These are phyloP conservation scores for Fagopyrum tataricum DNA, from an alignment of 148 eudicot species.

Conservation along the genomic window DNA sequence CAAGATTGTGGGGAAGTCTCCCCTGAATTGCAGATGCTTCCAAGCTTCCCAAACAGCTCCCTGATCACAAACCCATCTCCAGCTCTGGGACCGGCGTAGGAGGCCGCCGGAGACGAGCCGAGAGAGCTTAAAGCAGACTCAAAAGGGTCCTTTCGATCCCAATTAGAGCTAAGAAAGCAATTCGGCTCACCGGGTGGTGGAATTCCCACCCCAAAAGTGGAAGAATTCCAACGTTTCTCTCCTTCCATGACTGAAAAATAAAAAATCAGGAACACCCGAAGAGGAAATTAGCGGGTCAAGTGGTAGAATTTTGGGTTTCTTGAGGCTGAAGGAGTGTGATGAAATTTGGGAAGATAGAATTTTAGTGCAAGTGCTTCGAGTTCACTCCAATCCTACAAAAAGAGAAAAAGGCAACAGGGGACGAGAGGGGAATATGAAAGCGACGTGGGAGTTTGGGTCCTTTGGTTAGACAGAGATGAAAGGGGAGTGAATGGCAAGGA, in stretches of 20 bases:
- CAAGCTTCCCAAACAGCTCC: slow-evolving; percentile 74
- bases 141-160: slow-evolving; percentile 69
- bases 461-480: background rate
- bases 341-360: background rate
- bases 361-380: slow-evolving; percentile 4
- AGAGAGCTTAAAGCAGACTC: slow-evolving; percentile 57
- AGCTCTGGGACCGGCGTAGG: slow-evolving; percentile 21
- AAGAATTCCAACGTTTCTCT: slow-evolving; percentile 10
- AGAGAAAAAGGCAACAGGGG: background rate
- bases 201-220: background rate
- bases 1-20: slow-evolving; percentile 28
- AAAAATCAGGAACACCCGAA: background rate
- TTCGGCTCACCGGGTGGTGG: slow-evolving; percentile 22
- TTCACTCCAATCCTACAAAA: slow-evolving; percentile 11
- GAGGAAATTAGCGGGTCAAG: background rate
- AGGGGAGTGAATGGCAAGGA: slow-evolving; percentile 5
- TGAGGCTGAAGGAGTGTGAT: background rate
- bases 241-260: background rate
- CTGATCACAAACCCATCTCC: slow-evolving; percentile 46
- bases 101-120: slow-evolving; percentile 59
- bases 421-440: background rate
- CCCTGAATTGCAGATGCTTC: slow-evolving; percentile 52
- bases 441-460: background rate
- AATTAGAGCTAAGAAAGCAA: slow-evolving; percentile 37
- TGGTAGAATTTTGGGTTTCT: background rate